Base-by-base conservation (phyloP, 148 eudicot species). In the Euryodendron excelsum region DNA sequence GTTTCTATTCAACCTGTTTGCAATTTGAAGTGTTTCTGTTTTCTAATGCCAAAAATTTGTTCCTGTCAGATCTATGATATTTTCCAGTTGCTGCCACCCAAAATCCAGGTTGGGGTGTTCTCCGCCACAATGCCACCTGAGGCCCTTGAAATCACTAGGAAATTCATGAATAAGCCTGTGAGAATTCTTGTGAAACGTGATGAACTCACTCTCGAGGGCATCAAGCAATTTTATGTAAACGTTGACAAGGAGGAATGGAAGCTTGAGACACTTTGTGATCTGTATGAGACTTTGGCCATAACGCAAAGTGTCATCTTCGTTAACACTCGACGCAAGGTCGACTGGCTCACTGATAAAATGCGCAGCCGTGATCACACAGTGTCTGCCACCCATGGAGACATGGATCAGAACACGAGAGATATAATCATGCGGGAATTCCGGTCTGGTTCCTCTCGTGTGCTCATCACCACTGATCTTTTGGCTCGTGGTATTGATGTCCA, bases 401-500 rank as follows among this genome's bases (percentile, higher is more conserved):
- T 91, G 94, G 94, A 89, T 79, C 94, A 89, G 80, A 91, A 91
- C 76, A 88, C 87, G 2, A 83, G 94, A 68, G 94, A 91, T 55
- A 89, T 89, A 48, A 86, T 91, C 41, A 91, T 91, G 95, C 84
- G 91, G 11, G 95, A 91, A 63, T 91, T 91, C 73, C 87, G 95
- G 0, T 91, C 95, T 13, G 95, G 95, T 3, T 91, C 95, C 2
- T 91, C 95, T 14, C 89, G 92, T 72, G 92, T 91, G 44, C 91
- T 91, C 48, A 89, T 91, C 33, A 88, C 95, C 56, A 91, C 95
- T 30, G 95, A 91, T 80, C 89, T 91, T 59, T 58, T 91, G 58
- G 95, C 95, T 14, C 91, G 95, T 87, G 95, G 94, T 85, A 91
- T 91, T 33, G 94, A 91, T 85, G 94, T 91, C 47, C 95, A 89